Base-by-base conservation (phyloP, 306 rosid genomes). In the Cercis canadensis region DNA sequence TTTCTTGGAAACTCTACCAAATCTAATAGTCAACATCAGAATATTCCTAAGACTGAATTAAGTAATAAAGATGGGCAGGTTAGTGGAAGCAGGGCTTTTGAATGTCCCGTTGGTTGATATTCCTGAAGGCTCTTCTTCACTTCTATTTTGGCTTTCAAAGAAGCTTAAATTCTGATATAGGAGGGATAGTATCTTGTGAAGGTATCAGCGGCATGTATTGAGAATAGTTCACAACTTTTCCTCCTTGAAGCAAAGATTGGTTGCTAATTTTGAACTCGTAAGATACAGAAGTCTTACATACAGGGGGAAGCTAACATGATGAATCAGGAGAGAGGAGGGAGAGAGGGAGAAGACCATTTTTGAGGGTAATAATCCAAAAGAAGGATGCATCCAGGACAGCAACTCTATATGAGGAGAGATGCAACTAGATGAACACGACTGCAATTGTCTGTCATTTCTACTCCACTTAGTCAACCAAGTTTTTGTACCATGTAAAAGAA, bases 41-140 rank as follows among this genome's bases (percentile, higher is more conserved):
- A 34, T 57, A 72, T 39, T 75, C 69, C 72, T 19, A 39, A 14
- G 6, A 60, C 52, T 37, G 82, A 77, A 74, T 37, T 53, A 50
- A 67, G 53, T 68, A 67, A 49, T 16, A 75, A 58, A 8, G 65
- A 74, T 74, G 69, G 29, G n/a, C 74, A 62, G 85, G 88, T 81
- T 69, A 62, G 83, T 52, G 57, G 34, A 76, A 62, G n/a, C 53
- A 37, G 40, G 59, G 65, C 41, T 51, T 31, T 68, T 57, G 18
- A 54, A 3, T 60, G 39, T 73, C 51, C 62, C 65, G 49, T 45
- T 3, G 24, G 52, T 50, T 57, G 37, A 65, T 71, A 62, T 61
- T 60, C 65, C 54, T 13, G n/a, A 76, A 62, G 46, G 32, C n/a
- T n/a, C n/a, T n/a, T n/a, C 46, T 29, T 58, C 56, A 16, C n/a